Conservation (phyloP, 2,329 filamentous ascomycete species). For the Lizonia empirigonia region DNA sequence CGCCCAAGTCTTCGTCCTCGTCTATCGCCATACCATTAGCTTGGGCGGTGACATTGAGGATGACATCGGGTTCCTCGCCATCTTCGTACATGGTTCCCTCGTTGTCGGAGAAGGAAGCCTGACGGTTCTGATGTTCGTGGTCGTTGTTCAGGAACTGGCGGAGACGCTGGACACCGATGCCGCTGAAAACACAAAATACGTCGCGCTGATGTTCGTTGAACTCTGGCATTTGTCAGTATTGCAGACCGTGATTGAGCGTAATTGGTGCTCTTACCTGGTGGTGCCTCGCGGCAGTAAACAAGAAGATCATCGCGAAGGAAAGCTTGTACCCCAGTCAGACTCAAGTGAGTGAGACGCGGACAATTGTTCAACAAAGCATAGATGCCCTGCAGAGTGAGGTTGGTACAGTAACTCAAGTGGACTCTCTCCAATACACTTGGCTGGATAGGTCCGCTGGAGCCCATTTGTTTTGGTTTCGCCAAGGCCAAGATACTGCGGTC, state of each 20-base stretch:
- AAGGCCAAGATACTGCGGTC: conserved; percentile 86
- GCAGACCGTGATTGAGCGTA: background rate
- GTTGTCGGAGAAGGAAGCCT: conserved; percentile 25
- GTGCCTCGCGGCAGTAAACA: conserved; percentile 83
- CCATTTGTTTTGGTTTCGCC: conserved; percentile 67
- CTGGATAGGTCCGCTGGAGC: conserved; percentile 61
- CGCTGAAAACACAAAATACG: conserved; percentile 97
- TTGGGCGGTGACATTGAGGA: conserved; percentile 45
- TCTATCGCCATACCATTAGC: conserved; percentile 50
- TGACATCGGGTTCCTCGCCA: conserved; percentile 42
- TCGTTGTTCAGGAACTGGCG: conserved; percentile 75
- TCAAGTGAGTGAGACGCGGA: conserved; percentile 89
- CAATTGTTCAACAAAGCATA: conserved; percentile 87
- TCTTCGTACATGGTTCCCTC: conserved; percentile 41
- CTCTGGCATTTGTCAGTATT: conserved; percentile 57
- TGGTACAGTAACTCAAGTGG: conserved; percentile 92
- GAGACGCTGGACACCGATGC: conserved; percentile 77
- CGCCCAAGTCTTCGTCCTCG: conserved; percentile 53
- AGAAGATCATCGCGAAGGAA: conserved; percentile 87
- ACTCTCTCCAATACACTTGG: conserved; percentile 83
- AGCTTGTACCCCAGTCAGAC: conserved; percentile 88
- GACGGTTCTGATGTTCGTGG: conserved; percentile 24
- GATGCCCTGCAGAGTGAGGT: conserved; percentile 82
- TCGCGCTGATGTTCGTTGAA: conserved; percentile 95
- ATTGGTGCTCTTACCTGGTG: conserved; percentile 60